Conservation (phyloP, 805 yeast genomes). For the Metschnikowia chrysomelidarum region DNA sequence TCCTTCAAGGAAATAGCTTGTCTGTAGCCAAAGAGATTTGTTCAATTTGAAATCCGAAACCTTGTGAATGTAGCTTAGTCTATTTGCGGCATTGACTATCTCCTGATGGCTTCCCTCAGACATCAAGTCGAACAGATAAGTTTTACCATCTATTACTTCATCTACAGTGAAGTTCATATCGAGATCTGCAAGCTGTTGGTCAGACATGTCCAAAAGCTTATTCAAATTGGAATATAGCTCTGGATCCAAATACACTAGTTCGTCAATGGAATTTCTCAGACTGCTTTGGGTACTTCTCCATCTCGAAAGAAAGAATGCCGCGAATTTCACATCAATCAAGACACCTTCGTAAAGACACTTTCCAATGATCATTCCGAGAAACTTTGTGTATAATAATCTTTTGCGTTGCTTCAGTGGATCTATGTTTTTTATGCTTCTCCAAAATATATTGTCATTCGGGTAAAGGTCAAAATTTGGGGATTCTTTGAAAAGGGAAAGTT, state of each 20-base stretch:
- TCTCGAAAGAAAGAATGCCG: slow-evolving; percentile 76
- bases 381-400: slow-evolving; percentile 42
- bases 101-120: slow-evolving; percentile 53
- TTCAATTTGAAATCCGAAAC: slow-evolving; percentile 79
- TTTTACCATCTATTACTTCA: slow-evolving; percentile 41
- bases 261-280: slow-evolving; percentile 69
- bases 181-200: slow-evolving; percentile 53
- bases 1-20: slow-evolving; percentile 66
- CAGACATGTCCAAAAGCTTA: slow-evolving; percentile 55
- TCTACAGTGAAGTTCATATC: slow-evolving; percentile 67
- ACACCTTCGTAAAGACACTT: slow-evolving; percentile 85
- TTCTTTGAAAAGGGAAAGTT: slow-evolving; percentile 37
- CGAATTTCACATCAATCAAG: slow-evolving; percentile 77
- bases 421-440: slow-evolving; percentile 30
- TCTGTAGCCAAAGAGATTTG: slow-evolving; percentile 54
- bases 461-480: slow-evolving; percentile 59
- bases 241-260: slow-evolving; percentile 66
- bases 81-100: slow-evolving; percentile 59
- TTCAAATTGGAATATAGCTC: slow-evolving; percentile 64
- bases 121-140: slow-evolving; percentile 53
- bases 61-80: slow-evolving; percentile 70
- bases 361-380: slow-evolving; percentile 82
- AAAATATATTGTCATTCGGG: slow-evolving; percentile 62
- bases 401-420: slow-evolving; percentile 28
- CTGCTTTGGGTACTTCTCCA: slow-evolving; percentile 49